Base-by-base conservation (phyloP, 805 yeast genomes). In the Jamesozyma piceae region DNA sequence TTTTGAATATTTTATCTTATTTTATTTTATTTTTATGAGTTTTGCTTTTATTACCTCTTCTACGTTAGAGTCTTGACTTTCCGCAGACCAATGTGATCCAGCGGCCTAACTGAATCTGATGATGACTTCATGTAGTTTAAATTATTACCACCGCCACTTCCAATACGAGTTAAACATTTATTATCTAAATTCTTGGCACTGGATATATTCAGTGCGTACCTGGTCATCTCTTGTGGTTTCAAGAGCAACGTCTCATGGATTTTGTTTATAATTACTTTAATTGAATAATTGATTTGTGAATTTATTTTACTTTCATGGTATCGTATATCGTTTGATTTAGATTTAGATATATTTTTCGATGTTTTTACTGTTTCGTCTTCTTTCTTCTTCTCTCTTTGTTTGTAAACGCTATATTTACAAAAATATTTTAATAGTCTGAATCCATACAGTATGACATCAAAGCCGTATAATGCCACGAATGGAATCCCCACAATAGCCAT, bases 401-500 rank as follows among this genome's bases (percentile, higher is more conserved):
- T 29, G 29, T 43, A 43, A 19, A 27, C 13, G 1, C 14, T 15
- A 17, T 18, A 43, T 22, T 26, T 14, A 15, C 21, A 15, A 9
- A 22, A 32, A 39, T 36, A 41, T 22, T 33, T 35, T 18, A 24
- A 9, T 15, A 45, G n/a, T 34, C 48, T 35, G 20, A 31, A 34
- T 9, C 39, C 33, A 30, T 45, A 45, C 11, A 45, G 14, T 10
- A 38, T 18, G 2, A 32, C 10, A 39, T 45, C 48, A 22, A 45
- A 24, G 3, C 22, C 14, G 32, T 42, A 45, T 2, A 45, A 20
- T 8, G 24, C 15, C 4, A 38, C 17, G 14, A 45, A 30, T 3
- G 41, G 37, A 2, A 35, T 29, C 15, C 30, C 17, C 19, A 43
- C 21, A 1, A 38, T 3, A 2, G 19, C 26, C 14, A 38, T 20